Evolutionary conservation across 2,329 filamentous ascomycete genomes (phyloP), one percentile per base, ranked within the genome.

Genomic region (Dendrostoma leiphaemia): DNA sequence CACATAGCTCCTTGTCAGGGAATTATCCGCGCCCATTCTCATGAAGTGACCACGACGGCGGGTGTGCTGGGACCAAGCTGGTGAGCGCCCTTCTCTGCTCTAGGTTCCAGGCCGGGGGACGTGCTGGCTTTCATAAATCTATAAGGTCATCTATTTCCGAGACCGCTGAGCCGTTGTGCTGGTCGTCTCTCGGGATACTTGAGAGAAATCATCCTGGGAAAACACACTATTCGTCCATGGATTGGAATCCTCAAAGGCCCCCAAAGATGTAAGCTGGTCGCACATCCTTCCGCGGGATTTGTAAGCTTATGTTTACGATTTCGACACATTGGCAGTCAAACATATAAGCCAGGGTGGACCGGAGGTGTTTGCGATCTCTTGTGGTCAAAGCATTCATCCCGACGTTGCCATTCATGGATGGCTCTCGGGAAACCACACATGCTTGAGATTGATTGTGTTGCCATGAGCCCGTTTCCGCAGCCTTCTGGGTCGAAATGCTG

Each of bases 351-450:
- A 70, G 61, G 2, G 67, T 62, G 9, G n/a, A n/a, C n/a, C n/a
- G n/a, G n/a, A n/a, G n/a, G 69, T 65, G 34, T 67, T 61, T 21
- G 66, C 62, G 0, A 69, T 61, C 56, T 67, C 64, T 58, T 70
- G n/a, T n/a, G 68, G 47, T 70, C 68, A 35, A 61, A 51, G 79
- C 80, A 84, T 2, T 83, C 83, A 26, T 83, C 83, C 83, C 83
- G 38, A 85, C 80, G 59, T 85, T 82, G 8, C 78, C 80, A 63
- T n/a, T n/a, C n/a, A n/a, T n/a, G n/a, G n/a, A n/a, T 88, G 84
- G 48, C 76, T 78, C 10, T 84, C 84, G 0, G 83, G 80, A 62
- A 88, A 88, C 79, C 80, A 82, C 15, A 68, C 65, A 59, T 70
- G 68, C 54, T 64, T 65, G 9, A 70, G 61, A 19, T 64, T 69